A percentile compares a stretch with the other conserved stretches of the same genome.
These are phyloP conservation scores for Stereum hirsutum DNA, from an alignment of 1,284 basidiomycete genomes.

Conservation along the genomic window DNA sequence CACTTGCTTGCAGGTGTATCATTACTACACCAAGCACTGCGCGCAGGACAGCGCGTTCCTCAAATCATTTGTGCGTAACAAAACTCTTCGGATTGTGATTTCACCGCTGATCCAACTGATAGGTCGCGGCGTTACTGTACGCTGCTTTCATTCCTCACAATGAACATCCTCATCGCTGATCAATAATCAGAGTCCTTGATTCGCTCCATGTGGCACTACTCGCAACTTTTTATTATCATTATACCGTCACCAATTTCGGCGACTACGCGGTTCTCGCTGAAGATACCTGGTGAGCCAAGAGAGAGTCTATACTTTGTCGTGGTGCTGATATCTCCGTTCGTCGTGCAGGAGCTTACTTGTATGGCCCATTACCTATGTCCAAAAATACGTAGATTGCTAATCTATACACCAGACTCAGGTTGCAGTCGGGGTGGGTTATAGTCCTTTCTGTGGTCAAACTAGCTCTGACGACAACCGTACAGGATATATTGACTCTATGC, in stretches of 20 bases:
- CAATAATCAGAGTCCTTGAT: not conserved
- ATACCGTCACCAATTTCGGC: not conserved
- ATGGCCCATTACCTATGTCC: not conserved
- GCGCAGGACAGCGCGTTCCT: constrained; percentile 2
- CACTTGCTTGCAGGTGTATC: constrained; percentile 8
- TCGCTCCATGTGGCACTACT: not conserved
- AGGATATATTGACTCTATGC: not conserved
- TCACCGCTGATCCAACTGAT: not conserved
- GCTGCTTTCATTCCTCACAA: not conserved
- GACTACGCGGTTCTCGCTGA: not conserved
- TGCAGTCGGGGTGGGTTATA: not conserved
- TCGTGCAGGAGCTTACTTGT: not conserved
- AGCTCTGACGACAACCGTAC: not conserved
- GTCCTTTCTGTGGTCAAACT: not conserved
- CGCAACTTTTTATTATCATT: not conserved
- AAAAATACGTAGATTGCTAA: not conserved
- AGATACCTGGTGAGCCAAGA: not conserved
- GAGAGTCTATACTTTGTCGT: not conserved
- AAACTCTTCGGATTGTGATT: too few species aligned
- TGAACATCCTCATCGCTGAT: not conserved
- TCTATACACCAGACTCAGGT: too few species aligned
- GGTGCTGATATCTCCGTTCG: not conserved
- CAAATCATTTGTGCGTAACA: constrained; percentile 8
- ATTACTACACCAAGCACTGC: constrained; percentile 7
- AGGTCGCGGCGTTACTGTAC: not conserved